These are phyloP conservation scores for Laguncularia racemosa DNA, from an alignment of 345 rosid species.

Conservation along the genomic window DNA sequence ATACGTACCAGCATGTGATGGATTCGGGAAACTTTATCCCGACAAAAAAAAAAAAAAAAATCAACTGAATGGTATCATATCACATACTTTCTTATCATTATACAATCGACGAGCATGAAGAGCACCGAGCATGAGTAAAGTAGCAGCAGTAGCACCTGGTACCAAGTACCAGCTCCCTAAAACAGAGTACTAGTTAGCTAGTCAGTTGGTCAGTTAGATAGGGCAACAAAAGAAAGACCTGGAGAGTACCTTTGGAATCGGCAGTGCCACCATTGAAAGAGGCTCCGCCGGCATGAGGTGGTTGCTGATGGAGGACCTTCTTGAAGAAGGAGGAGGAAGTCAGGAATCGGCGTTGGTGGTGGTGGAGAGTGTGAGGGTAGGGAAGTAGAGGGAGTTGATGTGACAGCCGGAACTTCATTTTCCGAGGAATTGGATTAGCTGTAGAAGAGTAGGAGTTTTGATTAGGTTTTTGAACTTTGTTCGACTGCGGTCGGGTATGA, in stretches of 20 bases:
- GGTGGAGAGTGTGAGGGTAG: conserved; percentile 17
- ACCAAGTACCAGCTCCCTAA: conserved; percentile 63
- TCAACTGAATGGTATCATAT: not conserved
- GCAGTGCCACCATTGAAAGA: conserved; percentile 33
- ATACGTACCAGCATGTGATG: too few relatives aligned
- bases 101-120: conserved; percentile 94
- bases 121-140: conserved; percentile 90
- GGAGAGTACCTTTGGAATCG: conserved; percentile 45
- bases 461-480: too few relatives aligned
- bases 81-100: conserved; percentile 70
- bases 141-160: conserved; percentile 90
- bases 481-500: too few relatives aligned
- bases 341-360: conserved; percentile 32
- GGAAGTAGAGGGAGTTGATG: conserved; percentile 20
- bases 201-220: not conserved
- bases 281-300: conserved; percentile 28
- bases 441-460: not conserved
- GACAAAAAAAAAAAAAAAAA: too few relatives aligned
- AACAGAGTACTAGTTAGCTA: conserved; percentile 3
- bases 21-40: too few relatives aligned
- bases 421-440: not conserved
- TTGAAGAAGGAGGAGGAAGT: conserved; percentile 34
- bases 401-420: conserved; percentile 41
- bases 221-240: not conserved
- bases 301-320: conserved; percentile 24